Evolutionary conservation across 1,139 yeast species (phyloP).

Genomic region (Yamadazyma mexicana): DNA sequence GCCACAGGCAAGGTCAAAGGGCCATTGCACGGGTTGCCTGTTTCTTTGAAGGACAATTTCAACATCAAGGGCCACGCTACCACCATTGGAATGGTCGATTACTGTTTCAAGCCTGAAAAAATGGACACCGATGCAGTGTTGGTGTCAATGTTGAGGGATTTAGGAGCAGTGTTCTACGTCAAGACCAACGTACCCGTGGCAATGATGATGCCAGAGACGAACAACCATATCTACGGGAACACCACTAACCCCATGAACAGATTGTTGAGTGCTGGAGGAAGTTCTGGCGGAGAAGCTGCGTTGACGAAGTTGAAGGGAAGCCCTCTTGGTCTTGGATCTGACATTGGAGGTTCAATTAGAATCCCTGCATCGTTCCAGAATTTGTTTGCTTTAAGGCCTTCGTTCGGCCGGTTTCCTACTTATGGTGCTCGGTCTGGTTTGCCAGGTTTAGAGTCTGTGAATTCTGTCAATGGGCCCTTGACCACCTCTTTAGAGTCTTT

Average conservation of each 20-base stretch:
- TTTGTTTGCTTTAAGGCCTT: conserved; percentile 46
- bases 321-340: conserved; percentile 54
- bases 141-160: conserved; percentile 23
- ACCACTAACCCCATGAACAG: conserved; percentile 34
- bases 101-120: conserved; percentile 28
- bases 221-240: conserved; percentile 33
- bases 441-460: conserved; percentile 49
- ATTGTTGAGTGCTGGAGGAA: conserved; percentile 34
- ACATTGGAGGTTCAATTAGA: conserved; percentile 60
- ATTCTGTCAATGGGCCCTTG: conserved; percentile 37
- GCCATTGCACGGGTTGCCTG: conserved; percentile 61
- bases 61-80: conserved; percentile 52
- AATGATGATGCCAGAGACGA: conserved; percentile 42
- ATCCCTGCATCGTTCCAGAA: conserved; percentile 47
- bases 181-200: conserved; percentile 38
- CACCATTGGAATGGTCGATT: conserved; percentile 46
- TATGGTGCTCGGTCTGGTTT: conserved; percentile 52
- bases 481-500: conserved; percentile 26
- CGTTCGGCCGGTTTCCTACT: conserved; percentile 53
- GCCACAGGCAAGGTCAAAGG: conserved; percentile 26
- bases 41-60: conserved; percentile 66
- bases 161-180: conserved; percentile 36
- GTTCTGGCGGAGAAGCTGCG: conserved; percentile 40
- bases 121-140: conserved; percentile 27
- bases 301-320: conserved; percentile 40